Evolutionary conservation across 2,329 filamentous ascomycete genomes (phyloP).

Genomic region (Boeremia lycopersici): DNA sequence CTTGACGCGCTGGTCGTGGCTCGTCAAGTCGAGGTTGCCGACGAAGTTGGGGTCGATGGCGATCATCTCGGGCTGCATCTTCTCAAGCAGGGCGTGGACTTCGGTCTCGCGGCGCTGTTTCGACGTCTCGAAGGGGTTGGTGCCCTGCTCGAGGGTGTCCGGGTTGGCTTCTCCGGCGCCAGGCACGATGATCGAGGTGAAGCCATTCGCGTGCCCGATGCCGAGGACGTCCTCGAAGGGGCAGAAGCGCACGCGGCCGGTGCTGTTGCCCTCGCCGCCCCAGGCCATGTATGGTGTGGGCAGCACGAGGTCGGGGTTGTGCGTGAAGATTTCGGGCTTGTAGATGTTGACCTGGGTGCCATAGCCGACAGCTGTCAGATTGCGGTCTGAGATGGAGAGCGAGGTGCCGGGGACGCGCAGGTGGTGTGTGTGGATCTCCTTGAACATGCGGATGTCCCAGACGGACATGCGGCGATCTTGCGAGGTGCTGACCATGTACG

Average conservation of each 20-base stretch:
- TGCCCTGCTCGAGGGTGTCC: conserved; percentile 78
- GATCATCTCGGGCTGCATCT: conserved; percentile 96
- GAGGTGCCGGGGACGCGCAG: conserved; percentile 82
- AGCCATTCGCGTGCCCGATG: conserved; percentile 81
- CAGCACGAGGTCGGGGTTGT: conserved; percentile 74
- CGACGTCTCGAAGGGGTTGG: conserved; percentile 89
- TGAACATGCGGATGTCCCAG: conserved; percentile 95
- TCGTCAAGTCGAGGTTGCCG: conserved; percentile 82
- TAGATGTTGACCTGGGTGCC: conserved; percentile 88
- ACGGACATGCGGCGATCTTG: conserved; percentile 92
- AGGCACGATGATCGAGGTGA: conserved; percentile 87
- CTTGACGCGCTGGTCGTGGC: conserved; percentile 74
- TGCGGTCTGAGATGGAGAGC: conserved; percentile 85
- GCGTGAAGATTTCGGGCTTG: conserved; percentile 81
- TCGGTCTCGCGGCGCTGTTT: conserved; percentile 94
- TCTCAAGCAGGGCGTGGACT: conserved; percentile 88
- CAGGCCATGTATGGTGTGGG: conserved; percentile 91
- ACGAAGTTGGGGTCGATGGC: conserved; percentile 90
- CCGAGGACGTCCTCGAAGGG: conserved; percentile 94
- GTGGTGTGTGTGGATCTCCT: conserved; percentile 88
- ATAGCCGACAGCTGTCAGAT: conserved; percentile 87
- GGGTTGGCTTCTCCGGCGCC: conserved; percentile 97
- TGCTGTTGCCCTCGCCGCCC: conserved; percentile 81
- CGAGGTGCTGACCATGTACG: conserved; percentile 93
- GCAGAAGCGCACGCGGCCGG: conserved; percentile 88